phyloP scores from a whole-genome alignment of 305 asterid species.

The Withania somnifera region DNA sequence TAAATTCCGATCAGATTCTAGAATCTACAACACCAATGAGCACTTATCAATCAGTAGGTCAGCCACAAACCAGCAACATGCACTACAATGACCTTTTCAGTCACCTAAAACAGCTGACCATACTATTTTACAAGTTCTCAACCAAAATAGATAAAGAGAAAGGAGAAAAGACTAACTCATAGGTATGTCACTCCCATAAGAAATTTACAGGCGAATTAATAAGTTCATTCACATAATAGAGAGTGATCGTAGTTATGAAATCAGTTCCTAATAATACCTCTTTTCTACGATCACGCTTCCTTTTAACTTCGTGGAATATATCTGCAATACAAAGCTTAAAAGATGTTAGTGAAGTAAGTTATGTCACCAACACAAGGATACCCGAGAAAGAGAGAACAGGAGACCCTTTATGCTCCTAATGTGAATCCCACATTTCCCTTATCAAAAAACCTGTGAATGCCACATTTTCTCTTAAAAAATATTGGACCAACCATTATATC shows the following conservation, averaged over 20 bases:
- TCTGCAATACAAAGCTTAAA: conserved; percentile 33
- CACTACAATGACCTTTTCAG: background rate
- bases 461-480: background rate
- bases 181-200: background rate
- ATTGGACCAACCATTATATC: background rate
- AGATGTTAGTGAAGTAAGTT: conserved; percentile 4
- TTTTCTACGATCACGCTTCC: conserved; percentile 73
- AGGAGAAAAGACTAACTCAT: background rate
- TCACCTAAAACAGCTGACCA: background rate
- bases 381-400: conserved; percentile 3
- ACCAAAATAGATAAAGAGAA: background rate
- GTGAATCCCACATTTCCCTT: background rate
- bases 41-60: background rate
- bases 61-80: background rate
- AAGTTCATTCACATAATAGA: background rate
- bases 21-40: background rate
- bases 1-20: background rate
- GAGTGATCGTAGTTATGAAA: background rate
- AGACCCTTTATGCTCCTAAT: background rate
- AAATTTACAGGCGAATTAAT: background rate
- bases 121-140: no score
- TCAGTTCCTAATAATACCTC: conserved; percentile 38
- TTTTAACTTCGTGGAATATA: conserved; percentile 81
- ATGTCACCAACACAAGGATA: conserved; percentile 10
- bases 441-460: background rate